Base-by-base conservation (phyloP, 176 grass and related monocot genomes). In the Elymus sibiricus region DNA sequence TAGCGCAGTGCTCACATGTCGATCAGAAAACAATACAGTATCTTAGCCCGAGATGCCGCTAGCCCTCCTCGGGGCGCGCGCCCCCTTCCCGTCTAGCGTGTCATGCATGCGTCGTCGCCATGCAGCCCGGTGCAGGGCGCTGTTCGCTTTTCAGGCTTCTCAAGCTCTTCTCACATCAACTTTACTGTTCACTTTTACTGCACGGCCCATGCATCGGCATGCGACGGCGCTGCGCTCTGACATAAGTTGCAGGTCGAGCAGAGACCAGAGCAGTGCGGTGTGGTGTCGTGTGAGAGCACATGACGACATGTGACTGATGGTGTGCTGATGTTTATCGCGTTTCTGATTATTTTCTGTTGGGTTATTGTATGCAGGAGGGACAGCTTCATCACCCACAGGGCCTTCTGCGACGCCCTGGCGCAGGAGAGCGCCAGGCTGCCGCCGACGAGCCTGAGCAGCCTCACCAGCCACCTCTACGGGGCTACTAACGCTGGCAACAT, bases 311-410 rank as follows among this genome's bases (percentile, higher is more conserved):
- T 76, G 44, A 74, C 1, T 87, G 77, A 75, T 74, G 24, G 55
- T 58, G 19, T 56, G 21, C 21, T 9, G 55, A 58, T 58, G 55
- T 22, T 58, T 51, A 62, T 64, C 81, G 63, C 13, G 59, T 51
- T 43, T 5, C 38, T 49, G 27, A 74, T 4, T 58, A 9, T 27
- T 49, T 71, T 49, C 31, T 70, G 7, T 9, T 75, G 25, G 31
- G 43, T 76, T 25, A 19, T n/a, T 19, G 26, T 76, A 22, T 76
- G 66, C 90, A 98, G 96, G 92, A 91, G 96, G 77, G 96, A 98
- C 88, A 98, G 96, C 86, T 98, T 98, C 90, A 94, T 98, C 90
- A 98, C 96, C 7, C 96, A 98, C 88, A 77, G 96, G 73, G 96
- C 96, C 21, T 98, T 98, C 89, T 98, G 96, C 27, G 96, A 98